phyloP scores from a whole-genome alignment of 164 flowering plant species.

The Stephania cephalantha region DNA sequence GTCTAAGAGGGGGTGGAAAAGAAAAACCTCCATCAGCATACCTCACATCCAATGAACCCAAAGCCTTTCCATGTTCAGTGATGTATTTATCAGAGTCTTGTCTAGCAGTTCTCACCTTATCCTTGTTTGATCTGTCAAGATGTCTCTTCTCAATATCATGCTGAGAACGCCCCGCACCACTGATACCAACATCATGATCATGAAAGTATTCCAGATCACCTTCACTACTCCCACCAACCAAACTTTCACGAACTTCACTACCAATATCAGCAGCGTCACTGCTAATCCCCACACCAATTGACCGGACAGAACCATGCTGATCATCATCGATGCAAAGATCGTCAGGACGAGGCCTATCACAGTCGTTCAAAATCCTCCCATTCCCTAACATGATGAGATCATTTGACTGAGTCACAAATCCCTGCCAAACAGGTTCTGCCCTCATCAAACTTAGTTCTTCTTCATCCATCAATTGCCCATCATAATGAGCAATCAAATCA shows the following conservation, averaged over 20 bases:
- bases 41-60: slow-evolving; percentile 24
- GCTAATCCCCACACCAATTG: slow-evolving; percentile 94
- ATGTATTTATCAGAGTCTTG: slow-evolving; percentile 35
- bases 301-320: slow-evolving; percentile 92
- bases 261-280: slow-evolving; percentile 92
- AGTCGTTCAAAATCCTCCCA: slow-evolving; percentile 45
- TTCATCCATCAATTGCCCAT: slow-evolving; percentile 89
- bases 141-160: slow-evolving; percentile 32
- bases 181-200: slow-evolving; percentile 50
- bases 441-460: slow-evolving; percentile 87
- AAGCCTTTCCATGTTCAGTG: slow-evolving; percentile 38
- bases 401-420: slow-evolving; percentile 84
- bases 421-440: slow-evolving; percentile 96
- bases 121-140: slow-evolving; percentile 34
- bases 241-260: slow-evolving; percentile 78
- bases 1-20: slow-evolving; percentile 60
- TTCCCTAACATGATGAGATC: slow-evolving; percentile 72
- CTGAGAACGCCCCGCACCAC: slow-evolving; percentile 36
- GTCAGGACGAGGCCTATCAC: slow-evolving; percentile 51
- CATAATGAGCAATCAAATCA: slow-evolving; percentile 76
- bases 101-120: slow-evolving; percentile 30
- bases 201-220: slow-evolving; percentile 73
- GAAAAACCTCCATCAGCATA: slow-evolving; percentile 64
- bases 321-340: slow-evolving; percentile 73
- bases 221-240: slow-evolving; percentile 81